phyloP scores from a whole-genome alignment of 2,329 filamentous ascomycete species.

The Exophiala dermatitidis region DNA sequence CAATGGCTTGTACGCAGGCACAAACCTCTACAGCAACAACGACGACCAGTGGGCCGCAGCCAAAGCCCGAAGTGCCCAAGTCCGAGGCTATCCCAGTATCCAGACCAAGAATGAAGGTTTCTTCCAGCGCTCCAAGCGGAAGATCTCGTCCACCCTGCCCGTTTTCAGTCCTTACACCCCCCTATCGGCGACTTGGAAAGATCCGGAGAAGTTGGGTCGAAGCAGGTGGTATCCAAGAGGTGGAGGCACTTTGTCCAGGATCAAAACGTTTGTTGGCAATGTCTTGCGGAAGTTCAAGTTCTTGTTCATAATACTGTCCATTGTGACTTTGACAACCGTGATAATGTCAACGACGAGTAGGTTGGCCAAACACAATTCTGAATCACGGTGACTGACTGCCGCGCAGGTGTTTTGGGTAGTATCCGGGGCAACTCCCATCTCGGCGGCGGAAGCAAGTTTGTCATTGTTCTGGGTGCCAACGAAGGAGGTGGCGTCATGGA shows the following conservation, averaged over 20 bases:
- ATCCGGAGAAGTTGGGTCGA: slow-evolving; percentile 69
- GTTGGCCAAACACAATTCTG: neutral
- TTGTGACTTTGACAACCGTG: slow-evolving; percentile 22
- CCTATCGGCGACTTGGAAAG: slow-evolving; percentile 48
- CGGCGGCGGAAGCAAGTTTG: slow-evolving; percentile 82
- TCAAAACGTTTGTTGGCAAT: slow-evolving; percentile 36
- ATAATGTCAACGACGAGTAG: slow-evolving; percentile 24
- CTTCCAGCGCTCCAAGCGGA: slow-evolving; percentile 76
- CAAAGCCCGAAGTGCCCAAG: slow-evolving; percentile 66
- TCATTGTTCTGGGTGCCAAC: slow-evolving; percentile 89
- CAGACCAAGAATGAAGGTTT: slow-evolving; percentile 77
- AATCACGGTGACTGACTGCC: neutral
- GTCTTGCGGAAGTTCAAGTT: slow-evolving; percentile 58
- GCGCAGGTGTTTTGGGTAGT: slow-evolving; percentile 48
- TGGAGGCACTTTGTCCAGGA: slow-evolving; percentile 31
- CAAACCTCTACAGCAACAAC: slow-evolving; percentile 46
- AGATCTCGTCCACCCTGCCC: slow-evolving; percentile 70
- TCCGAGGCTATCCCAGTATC: slow-evolving; percentile 70
- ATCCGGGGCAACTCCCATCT: slow-evolving; percentile 68
- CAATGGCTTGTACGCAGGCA: slow-evolving; percentile 47
- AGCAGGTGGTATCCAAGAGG: slow-evolving; percentile 48
- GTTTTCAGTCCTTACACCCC: slow-evolving; percentile 48
- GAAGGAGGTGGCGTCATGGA: slow-evolving; percentile 97
- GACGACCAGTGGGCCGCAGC: slow-evolving; percentile 74
- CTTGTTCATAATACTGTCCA: slow-evolving; percentile 46